Percentiles rank a stretch among this genome's conserved stretches.
Conservation (phyloP, 2,329 filamentous ascomycete species). For the Colletotrichum paranaense region DNA sequence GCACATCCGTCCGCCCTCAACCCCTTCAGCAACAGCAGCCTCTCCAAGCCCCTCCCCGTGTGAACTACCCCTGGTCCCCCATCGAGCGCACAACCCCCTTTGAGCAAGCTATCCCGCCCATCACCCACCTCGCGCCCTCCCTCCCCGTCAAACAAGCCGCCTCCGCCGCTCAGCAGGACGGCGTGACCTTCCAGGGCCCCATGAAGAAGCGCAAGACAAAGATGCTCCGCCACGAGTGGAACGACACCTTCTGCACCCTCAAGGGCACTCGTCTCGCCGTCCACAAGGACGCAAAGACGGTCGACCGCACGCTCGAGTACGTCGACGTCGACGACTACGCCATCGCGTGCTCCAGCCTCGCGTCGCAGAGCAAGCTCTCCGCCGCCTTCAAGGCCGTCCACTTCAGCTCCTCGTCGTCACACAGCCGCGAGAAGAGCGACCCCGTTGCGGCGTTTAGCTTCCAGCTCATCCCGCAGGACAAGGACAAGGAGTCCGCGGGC, state of each 20-base stretch:
- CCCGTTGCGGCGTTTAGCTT: constrained; percentile 81
- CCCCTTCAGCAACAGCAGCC: constrained; percentile 48
- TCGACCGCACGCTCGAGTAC: constrained; percentile 75
- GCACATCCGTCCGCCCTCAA: constrained; percentile 44
- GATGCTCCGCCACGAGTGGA: constrained; percentile 93
- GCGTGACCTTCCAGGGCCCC: constrained; percentile 80
- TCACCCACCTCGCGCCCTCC: constrained; percentile 34
- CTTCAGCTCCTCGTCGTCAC: constrained; percentile 60
- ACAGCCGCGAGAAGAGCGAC: constrained; percentile 63
- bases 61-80: constrained; percentile 67
- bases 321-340: constrained; percentile 92
- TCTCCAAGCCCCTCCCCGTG: constrained; percentile 64
- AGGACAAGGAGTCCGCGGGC: constrained; percentile 60
- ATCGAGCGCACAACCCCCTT: constrained; percentile 54
- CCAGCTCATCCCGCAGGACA: constrained; percentile 81
- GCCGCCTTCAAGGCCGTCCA: constrained; percentile 87
- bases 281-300: constrained; percentile 71
- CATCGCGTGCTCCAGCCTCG: constrained; percentile 83
- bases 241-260: constrained; percentile 90
- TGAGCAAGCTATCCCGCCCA: constrained; percentile 57
- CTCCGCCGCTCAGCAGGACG: constrained; percentile 52
- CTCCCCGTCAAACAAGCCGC: constrained; percentile 38
- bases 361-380: constrained; percentile 82
- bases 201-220: constrained; percentile 95
- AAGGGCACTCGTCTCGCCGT: constrained; percentile 80